phyloP scores from a whole-genome alignment of 345 rosid genomes.

The Kandelia obovata region DNA sequence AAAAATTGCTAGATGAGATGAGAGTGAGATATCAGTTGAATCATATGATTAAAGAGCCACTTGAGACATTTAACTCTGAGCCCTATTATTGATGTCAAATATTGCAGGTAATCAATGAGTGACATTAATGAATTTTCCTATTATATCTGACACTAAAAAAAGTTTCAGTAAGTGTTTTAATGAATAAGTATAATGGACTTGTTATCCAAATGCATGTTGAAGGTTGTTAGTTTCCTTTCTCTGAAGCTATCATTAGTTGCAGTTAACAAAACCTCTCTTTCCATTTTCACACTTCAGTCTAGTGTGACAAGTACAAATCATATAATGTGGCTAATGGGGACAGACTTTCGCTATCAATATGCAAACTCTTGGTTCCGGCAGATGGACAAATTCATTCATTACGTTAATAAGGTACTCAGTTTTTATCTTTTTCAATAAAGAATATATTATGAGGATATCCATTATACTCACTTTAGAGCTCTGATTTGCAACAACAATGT shows the following conservation, averaged over 20 bases:
- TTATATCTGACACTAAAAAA: neutral
- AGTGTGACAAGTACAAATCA: conserved; percentile 90
- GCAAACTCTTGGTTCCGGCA: conserved; percentile 95
- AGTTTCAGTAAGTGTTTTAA: neutral
- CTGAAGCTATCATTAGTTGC: neutral
- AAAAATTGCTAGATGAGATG: neutral
- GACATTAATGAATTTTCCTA: neutral
- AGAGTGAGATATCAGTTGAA: neutral
- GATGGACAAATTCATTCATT: conserved; percentile 95
- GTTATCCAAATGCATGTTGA: neutral
- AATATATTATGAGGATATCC: neutral
- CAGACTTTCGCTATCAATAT: conserved; percentile 92
- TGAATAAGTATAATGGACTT: neutral
- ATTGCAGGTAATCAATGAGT: neutral
- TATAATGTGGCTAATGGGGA: conserved; percentile 94
- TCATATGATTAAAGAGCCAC: neutral
- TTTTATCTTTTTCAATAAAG: neutral
- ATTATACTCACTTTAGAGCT: conserved; percentile 11
- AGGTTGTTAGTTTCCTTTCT: neutral
- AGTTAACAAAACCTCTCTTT: neutral
- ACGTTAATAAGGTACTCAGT: conserved; percentile 68
- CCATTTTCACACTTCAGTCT: conserved; percentile 41
- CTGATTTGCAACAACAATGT: conserved; percentile 1
- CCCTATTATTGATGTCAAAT: neutral
- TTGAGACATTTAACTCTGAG: neutral